Conservation (phyloP, 805 yeast genomes). For the Yarrowia sp. region DNA sequence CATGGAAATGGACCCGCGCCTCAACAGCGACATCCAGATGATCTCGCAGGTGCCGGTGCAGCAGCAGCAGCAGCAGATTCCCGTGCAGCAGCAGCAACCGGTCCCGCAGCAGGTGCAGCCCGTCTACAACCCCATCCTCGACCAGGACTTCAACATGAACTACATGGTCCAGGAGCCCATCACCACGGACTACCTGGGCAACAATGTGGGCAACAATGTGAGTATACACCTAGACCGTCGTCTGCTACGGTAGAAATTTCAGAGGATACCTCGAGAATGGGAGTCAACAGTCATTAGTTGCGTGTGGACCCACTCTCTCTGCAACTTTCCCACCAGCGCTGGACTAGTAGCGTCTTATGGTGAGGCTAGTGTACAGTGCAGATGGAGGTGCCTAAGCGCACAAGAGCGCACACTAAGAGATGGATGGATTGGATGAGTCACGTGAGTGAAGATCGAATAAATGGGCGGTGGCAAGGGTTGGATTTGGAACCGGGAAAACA, state of each 20-base stretch:
- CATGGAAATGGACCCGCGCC: slow-evolving; percentile 20
- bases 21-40: slow-evolving; percentile 18
- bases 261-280: too few species aligned
- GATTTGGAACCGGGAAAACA: too few species aligned
- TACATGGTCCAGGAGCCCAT: slow-evolving; percentile 29
- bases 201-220: slow-evolving; percentile 6
- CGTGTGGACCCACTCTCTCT: too few species aligned
- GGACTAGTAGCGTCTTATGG: too few species aligned
- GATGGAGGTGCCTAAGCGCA: too few species aligned
- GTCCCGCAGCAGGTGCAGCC: slow-evolving; percentile 2
- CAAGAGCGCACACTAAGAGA: too few species aligned
- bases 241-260: background rate
- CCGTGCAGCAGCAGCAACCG: slow-evolving; percentile 9
- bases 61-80: slow-evolving; percentile 15
- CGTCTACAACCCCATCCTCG: slow-evolving; percentile 20
- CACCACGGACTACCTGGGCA: slow-evolving; percentile 10
- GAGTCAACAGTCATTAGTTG: too few species aligned
- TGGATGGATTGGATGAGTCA: too few species aligned
- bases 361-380: too few species aligned
- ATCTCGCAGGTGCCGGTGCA: slow-evolving; percentile 3
- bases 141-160: slow-evolving; percentile 30
- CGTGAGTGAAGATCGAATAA: too few species aligned
- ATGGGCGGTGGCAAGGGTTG: too few species aligned
- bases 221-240: background rate
- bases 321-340: too few species aligned